phyloP scores from a whole-genome alignment of 2,329 filamentous ascomycete genomes.

The Fusarium longipes region DNA sequence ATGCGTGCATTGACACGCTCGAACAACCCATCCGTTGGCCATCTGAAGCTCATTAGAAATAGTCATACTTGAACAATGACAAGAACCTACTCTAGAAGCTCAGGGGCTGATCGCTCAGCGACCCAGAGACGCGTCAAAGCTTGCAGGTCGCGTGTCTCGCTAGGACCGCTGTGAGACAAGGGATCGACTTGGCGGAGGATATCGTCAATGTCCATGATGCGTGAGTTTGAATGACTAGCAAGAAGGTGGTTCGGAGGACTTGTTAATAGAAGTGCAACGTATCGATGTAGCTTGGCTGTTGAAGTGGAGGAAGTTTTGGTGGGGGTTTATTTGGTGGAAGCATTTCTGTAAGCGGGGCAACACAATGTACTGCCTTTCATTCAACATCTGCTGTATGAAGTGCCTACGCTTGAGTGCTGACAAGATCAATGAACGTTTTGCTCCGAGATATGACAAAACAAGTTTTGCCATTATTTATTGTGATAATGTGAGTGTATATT shows the following conservation, averaged over 20 bases:
- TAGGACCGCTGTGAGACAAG: constrained; percentile 63
- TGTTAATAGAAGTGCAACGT: not conserved
- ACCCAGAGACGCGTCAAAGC: constrained; percentile 92
- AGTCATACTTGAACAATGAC: not conserved
- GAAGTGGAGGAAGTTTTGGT: constrained; percentile 21
- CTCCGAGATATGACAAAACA: not conserved
- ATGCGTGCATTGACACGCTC: constrained; percentile 82
- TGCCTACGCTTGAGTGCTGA: not conserved
- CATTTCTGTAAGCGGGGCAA: constrained; percentile 29
- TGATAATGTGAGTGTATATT: not conserved
- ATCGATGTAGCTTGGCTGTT: not conserved
- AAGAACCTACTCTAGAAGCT: constrained; percentile 77
- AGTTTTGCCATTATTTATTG: not conserved
- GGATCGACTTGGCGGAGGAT: constrained; percentile 80
- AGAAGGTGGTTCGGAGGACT: not conserved
- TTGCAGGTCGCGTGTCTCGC: constrained; percentile 81
- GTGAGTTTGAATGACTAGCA: no score
- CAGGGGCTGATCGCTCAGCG: constrained; percentile 88
- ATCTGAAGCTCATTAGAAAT: constrained; percentile 54
- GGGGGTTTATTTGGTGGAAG: constrained; percentile 19
- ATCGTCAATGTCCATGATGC: constrained; percentile 80
- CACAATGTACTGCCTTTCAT: not conserved
- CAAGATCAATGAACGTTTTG: not conserved
- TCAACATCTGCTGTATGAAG: not conserved
- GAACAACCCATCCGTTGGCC: constrained; percentile 78